A percentile compares a stretch with the other conserved stretches of the same genome.
These are phyloP conservation scores for Strigomonas culicis DNA, from an alignment of 208 protist species.

Conservation along the genomic window DNA sequence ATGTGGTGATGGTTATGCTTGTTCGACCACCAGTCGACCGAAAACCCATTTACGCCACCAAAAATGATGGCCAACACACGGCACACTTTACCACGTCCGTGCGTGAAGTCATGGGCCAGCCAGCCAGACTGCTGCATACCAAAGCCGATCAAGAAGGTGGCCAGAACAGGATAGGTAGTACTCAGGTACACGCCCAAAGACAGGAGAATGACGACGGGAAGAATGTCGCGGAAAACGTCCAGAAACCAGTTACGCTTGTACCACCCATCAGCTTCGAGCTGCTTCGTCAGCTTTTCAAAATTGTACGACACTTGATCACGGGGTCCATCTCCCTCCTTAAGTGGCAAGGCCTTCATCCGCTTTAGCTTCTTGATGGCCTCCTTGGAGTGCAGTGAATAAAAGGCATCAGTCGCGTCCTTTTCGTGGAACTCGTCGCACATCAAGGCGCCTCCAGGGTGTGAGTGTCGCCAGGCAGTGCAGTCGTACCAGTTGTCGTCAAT, in stretches of 20 bases:
- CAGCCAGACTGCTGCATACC: constrained; percentile 83
- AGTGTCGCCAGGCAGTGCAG: constrained; percentile 68
- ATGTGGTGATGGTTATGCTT: constrained; percentile 86
- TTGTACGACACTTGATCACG: constrained; percentile 53
- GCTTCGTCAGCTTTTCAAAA: constrained; percentile 55
- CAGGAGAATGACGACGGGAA: constrained; percentile 57
- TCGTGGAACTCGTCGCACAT: constrained; percentile 76
- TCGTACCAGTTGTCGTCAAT: constrained; percentile 82
- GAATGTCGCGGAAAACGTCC: constrained; percentile 62
- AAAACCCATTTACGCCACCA: constrained; percentile 62
- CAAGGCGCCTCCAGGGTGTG: constrained; percentile 67
- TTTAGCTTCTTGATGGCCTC: constrained; percentile 76
- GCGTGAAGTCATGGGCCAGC: constrained; percentile 69
- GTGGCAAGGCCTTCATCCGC: constrained; percentile 63
- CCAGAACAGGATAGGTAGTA: constrained; percentile 49
- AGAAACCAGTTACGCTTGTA: constrained; percentile 64
- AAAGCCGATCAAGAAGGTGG: constrained; percentile 54
- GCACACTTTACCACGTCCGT: constrained; percentile 46
- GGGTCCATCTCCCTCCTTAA: constrained; percentile 51
- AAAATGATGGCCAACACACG: constrained; percentile 41
- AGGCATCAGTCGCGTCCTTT: constrained; percentile 70
- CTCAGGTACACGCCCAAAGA: constrained; percentile 49
- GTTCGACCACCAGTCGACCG: constrained; percentile 66
- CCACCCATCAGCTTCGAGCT: constrained; percentile 60
- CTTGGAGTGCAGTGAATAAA: constrained; percentile 77